Conservation (phyloP, 805 yeast species). For the Pichia californica region DNA sequence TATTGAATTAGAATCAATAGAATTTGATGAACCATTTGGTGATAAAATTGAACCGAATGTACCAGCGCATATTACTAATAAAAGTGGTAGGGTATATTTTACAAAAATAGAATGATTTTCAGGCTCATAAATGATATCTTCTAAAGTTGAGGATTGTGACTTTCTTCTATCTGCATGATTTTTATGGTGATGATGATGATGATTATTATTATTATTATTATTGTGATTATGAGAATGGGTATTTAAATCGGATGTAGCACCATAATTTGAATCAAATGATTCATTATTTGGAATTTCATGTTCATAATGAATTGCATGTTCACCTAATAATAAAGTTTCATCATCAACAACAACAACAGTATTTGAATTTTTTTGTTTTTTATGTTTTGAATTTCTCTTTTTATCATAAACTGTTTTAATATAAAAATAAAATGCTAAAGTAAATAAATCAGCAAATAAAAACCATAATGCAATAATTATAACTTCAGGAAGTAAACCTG, state of each 20-base stretch:
- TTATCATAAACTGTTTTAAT: slow-evolving; percentile 43
- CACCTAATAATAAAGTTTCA: slow-evolving; percentile 29
- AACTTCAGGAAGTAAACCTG: slow-evolving; percentile 62
- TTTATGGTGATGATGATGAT: slow-evolving; percentile 4
- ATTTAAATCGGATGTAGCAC: too few species aligned
- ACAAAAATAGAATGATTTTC: slow-evolving; percentile 40
- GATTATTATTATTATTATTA: background rate
- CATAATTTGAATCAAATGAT: background rate
- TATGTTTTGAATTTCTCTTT: slow-evolving; percentile 13
- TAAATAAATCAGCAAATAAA: slow-evolving; percentile 62
- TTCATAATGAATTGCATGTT: slow-evolving; percentile 7
- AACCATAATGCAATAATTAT: slow-evolving; percentile 70
- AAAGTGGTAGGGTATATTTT: slow-evolving; percentile 50
- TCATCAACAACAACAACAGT: slow-evolving; percentile 19
- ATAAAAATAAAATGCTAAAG: slow-evolving; percentile 55
- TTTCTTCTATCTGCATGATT: slow-evolving; percentile 10
- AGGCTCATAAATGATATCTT: slow-evolving; percentile 45
- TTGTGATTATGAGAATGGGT: background rate
- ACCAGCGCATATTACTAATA: slow-evolving; percentile 60
- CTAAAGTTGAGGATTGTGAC: slow-evolving; percentile 41
- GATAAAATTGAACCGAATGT: slow-evolving; percentile 50
- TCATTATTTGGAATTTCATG: background rate
- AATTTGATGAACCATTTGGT: slow-evolving; percentile 26
- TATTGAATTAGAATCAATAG: background rate
- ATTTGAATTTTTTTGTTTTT: slow-evolving; percentile 8